phyloP scores from a whole-genome alignment of 2,329 filamentous ascomycete genomes.

The Monosporascus sp. region DNA sequence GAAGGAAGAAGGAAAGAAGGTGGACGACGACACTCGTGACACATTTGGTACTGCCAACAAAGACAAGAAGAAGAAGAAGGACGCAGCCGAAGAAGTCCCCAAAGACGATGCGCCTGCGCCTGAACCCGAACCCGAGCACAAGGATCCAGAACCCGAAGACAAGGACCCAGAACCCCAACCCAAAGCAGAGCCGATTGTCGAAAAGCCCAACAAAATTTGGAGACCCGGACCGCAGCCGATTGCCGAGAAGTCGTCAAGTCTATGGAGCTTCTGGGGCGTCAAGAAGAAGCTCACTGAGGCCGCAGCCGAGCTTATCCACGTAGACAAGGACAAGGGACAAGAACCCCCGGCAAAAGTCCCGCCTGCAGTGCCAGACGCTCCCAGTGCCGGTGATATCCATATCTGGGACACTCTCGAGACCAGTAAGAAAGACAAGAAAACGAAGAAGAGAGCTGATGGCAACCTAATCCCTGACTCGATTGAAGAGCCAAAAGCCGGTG shows the following conservation, averaged over 20 bases:
- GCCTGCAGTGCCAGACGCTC: slow-evolving; percentile 12
- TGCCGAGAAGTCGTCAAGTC: slow-evolving; percentile 5
- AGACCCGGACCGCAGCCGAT: background rate
- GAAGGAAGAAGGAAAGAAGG: slow-evolving; percentile 13
- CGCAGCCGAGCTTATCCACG: slow-evolving; percentile 11
- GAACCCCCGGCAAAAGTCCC: slow-evolving; percentile 8
- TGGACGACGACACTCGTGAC: slow-evolving; percentile 14
- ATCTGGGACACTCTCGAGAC: slow-evolving; percentile 14
- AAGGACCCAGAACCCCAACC: slow-evolving; percentile 5
- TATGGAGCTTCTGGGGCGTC: slow-evolving; percentile 23
- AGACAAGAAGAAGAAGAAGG: slow-evolving; percentile 26
- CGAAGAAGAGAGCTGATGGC: slow-evolving; percentile 22
- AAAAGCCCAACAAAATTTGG: slow-evolving; percentile 15
- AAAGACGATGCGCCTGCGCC: slow-evolving; percentile 19
- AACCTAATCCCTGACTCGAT: slow-evolving; percentile 34
- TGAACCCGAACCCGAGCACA: slow-evolving; percentile 21
- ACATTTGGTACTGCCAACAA: slow-evolving; percentile 11
- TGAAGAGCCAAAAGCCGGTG: slow-evolving; percentile 37
- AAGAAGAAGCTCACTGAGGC: slow-evolving; percentile 26
- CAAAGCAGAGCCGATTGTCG: slow-evolving; percentile 26
- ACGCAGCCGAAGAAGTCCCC: slow-evolving; percentile 9
- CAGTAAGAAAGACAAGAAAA: slow-evolving; percentile 16
- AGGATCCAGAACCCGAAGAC: slow-evolving; percentile 2
- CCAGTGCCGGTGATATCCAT: slow-evolving; percentile 11
- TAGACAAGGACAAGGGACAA: slow-evolving; percentile 13